Evolutionary conservation across 495 filamentous ascomycete species (phyloP).

Genomic region (Sphaerosporella brunnea): DNA sequence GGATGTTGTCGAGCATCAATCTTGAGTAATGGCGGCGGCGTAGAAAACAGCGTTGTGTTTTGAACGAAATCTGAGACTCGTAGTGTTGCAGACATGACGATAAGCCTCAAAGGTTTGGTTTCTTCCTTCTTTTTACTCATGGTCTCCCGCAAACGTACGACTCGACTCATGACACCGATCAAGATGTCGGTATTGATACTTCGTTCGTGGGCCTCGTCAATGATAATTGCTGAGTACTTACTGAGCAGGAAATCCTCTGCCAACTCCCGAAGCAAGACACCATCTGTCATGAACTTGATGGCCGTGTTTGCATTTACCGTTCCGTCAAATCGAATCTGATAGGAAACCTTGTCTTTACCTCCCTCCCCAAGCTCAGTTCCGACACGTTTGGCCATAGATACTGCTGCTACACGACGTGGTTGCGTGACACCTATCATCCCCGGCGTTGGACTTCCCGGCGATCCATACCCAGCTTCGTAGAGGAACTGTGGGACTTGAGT

Average conservation of each 20-base stretch:
- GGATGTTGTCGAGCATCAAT: slow-evolving; percentile 87
- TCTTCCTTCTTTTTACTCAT: slow-evolving; percentile 40
- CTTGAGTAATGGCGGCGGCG: slow-evolving; percentile 68
- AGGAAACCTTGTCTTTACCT: slow-evolving; percentile 54
- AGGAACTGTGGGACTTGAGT: slow-evolving; percentile 94
- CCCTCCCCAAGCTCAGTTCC: slow-evolving; percentile 55
- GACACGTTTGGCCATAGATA: slow-evolving; percentile 89
- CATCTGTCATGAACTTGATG: slow-evolving; percentile 99
- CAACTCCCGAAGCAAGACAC: slow-evolving; percentile 82
- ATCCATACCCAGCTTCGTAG: slow-evolving; percentile 82
- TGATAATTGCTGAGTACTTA: slow-evolving; percentile 88
- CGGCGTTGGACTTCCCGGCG: slow-evolving; percentile 53
- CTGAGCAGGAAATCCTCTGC: slow-evolving; percentile 71
- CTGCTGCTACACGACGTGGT: slow-evolving; percentile 77
- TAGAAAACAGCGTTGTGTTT: slow-evolving; percentile 61
- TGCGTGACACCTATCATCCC: slow-evolving; percentile 94
- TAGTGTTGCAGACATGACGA: slow-evolving; percentile 97
- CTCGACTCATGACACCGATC: slow-evolving; percentile 86
- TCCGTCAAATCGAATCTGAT: slow-evolving; percentile 90
- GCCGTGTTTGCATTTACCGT: slow-evolving; percentile 67
- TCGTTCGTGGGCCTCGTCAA: slow-evolving; percentile 95
- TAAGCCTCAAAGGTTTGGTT: slow-evolving; percentile 61
- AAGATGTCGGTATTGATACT: slow-evolving; percentile 96
- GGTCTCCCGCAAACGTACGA: slow-evolving; percentile 56
- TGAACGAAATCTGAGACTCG: slow-evolving; percentile 76